Evolutionary conservation across 768 basidiomycete species (phyloP).

Genomic region (Pholiota conissans): DNA sequence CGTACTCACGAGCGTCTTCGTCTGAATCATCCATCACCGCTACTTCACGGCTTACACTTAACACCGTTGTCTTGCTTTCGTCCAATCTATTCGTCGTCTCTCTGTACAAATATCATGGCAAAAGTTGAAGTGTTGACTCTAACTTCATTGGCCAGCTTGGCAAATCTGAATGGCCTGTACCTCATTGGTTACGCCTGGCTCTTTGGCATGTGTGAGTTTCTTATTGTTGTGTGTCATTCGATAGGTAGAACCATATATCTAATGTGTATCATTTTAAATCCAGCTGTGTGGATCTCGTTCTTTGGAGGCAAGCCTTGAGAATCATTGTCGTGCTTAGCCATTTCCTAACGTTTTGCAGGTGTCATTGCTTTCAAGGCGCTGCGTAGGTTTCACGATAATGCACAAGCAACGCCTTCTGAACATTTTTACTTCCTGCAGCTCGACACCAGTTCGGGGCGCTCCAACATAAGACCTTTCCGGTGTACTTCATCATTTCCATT

Average conservation of each 20-base stretch:
- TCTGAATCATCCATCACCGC: background rate
- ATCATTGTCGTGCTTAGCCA: background rate
- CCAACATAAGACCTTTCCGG: slow-evolving; percentile 73
- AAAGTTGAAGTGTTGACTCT: slow-evolving; percentile 37
- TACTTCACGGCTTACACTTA: background rate
- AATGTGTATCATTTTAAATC: no score
- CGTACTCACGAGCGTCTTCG: background rate
- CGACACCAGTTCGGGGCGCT: slow-evolving; percentile 72
- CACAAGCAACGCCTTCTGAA: background rate
- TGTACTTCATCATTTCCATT: slow-evolving; percentile 70
- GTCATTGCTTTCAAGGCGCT: slow-evolving; percentile 60
- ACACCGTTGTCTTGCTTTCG: background rate
- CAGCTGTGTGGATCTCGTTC: slow-evolving; percentile 65
- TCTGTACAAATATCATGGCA: slow-evolving; percentile 22
- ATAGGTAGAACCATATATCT: background rate
- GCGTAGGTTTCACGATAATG: slow-evolving; percentile 47
- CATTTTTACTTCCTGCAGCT: slow-evolving; percentile 36
- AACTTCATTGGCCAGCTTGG: slow-evolving; percentile 29
- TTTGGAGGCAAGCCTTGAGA: slow-evolving; percentile 48
- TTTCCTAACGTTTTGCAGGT: slow-evolving; percentile 32
- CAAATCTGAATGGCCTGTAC: slow-evolving; percentile 44
- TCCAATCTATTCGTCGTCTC: background rate
- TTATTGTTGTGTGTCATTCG: background rate
- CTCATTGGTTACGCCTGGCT: slow-evolving; percentile 60
- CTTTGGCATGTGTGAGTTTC: slow-evolving; percentile 67